phyloP scores from a whole-genome alignment of 768 basidiomycete species.

The Suillus spraguei region DNA sequence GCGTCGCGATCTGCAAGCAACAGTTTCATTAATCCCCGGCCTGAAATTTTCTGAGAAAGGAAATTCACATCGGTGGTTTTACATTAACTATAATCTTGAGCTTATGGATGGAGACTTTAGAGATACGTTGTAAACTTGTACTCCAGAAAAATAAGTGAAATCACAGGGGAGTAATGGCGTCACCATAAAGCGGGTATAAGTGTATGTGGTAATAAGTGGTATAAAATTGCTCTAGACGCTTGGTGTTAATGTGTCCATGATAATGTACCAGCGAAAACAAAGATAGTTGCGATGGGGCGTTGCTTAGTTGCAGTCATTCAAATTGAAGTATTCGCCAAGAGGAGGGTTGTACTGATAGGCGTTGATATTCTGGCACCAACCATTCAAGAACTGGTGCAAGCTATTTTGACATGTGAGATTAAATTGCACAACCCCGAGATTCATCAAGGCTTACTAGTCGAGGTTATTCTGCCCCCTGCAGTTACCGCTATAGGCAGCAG shows the following conservation, averaged over 20 bases:
- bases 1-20: conserved; percentile 3
- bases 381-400: conserved; percentile 70
- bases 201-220: not conserved
- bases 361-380: conserved; percentile 65
- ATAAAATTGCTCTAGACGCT: not conserved
- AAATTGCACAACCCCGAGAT: not conserved
- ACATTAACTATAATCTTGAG: not conserved
- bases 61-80: conserved; percentile 31
- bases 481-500: conserved; percentile 54
- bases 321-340: conserved; percentile 72
- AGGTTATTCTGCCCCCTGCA: conserved; percentile 82
- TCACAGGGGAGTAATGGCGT: not conserved
- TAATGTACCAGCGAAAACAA: not conserved
- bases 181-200: not conserved
- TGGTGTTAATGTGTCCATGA: not conserved
- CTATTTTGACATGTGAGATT: conserved; percentile 36
- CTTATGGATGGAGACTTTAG: not conserved
- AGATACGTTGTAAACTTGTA: no score
- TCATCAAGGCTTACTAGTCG: conserved; percentile 65
- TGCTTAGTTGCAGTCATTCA: conserved; percentile 38
- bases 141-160: conserved; percentile 3
- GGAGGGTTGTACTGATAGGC: conserved; percentile 44
- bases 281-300: not conserved
- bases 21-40: conserved; percentile 9
- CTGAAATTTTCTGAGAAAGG: conserved; percentile 19